Evolutionary conservation across 495 filamentous ascomycete species (phyloP).

Genomic region (Hyaloscypha finlandica): DNA sequence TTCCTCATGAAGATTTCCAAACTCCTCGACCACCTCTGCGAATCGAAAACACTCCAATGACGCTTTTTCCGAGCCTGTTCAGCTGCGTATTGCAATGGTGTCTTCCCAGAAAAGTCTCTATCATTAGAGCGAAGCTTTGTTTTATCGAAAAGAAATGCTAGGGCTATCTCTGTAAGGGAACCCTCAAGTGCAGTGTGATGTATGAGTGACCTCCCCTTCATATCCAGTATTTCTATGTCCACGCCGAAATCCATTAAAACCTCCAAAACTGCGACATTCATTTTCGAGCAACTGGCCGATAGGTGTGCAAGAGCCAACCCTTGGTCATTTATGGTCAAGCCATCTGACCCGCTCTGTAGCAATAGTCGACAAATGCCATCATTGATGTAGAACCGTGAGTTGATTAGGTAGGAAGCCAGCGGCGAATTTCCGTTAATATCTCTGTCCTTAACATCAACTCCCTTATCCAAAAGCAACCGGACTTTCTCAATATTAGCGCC

Average conservation of each 20-base stretch:
- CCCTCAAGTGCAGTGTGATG: constrained; percentile 1
- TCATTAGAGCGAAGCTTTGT: constrained; percentile 13
- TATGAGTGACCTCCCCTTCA: background rate
- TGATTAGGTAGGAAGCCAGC: constrained; percentile 11
- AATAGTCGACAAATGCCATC: constrained; percentile 10
- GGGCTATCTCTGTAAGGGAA: constrained; percentile 3
- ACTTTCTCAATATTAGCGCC: constrained; percentile 1
- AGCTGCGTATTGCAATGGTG: constrained; percentile 21
- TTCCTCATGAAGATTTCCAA: constrained; percentile 18
- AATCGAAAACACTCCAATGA: constrained; percentile 1
- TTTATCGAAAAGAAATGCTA: constrained; percentile 14
- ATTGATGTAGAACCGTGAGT: background rate
- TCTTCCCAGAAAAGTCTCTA: constrained; percentile 15
- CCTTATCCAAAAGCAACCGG: constrained; percentile 5
- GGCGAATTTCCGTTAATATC: constrained; percentile 18
- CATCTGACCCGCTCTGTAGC: constrained; percentile 4
- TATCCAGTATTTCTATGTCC: constrained; percentile 2
- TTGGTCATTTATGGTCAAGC: constrained; percentile 3
- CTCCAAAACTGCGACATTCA: constrained; percentile 5
- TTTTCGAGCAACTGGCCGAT: background rate
- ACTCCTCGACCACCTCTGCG: constrained; percentile 19
- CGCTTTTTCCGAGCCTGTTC: constrained; percentile 16
- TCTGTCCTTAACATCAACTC: constrained; percentile 9
- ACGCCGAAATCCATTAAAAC: constrained; percentile 10
- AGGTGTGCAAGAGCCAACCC: constrained; percentile 12